Base-by-base conservation (phyloP, 768 basidiomycete genomes). In the Xanthoconium purpureum region DNA sequence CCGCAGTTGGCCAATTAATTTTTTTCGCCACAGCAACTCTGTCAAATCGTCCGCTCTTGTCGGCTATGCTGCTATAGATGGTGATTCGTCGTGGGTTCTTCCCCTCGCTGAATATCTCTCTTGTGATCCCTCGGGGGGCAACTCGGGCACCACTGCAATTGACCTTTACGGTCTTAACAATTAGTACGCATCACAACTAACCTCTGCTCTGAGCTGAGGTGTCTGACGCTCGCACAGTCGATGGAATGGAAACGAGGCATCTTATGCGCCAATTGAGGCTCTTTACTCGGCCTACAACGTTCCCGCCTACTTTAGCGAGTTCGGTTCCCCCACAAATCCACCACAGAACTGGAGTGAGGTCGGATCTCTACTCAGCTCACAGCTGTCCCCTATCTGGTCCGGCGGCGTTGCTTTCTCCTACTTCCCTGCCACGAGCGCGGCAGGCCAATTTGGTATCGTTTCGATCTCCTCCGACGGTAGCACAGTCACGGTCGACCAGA, bases 331-430 rank as follows among this genome's bases (percentile, higher is more conserved):
- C 66, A 78, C 75, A 24, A 76, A 74, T 20, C 80, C 90, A 47
- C 84, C 89, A 64, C 74, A 85, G 35, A 44, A 54, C 42, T 97
- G 92, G 91, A 85, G 84, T 36, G 94, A 97, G 69, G 82, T 84
- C 14, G 77, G 71, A 46, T 83, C 87, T 29, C 77, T 96, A 29
- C 90, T 91, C 70, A 80, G 87, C 57, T 68, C 80, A 12, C 71
- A 87, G 8, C 91, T 94, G 83, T 80, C 85, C 18, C 72, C 84
- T 53, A 84, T 88, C 48, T 96, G 89, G 85, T 93, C 90, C 33
- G 94, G 94, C 58, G 94, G 91, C 50, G 62, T 96, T 51, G 93
- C 94, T 5, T 93, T 92, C 72, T 87, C 86, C 47, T 96, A 95
- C 72, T 94, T 96, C 82, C 88, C 90, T 2, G 91, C 91, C 18